These are phyloP conservation scores for Acidiella bohemica DNA, from an alignment of 495 filamentous ascomycete species.

Conservation along the genomic window DNA sequence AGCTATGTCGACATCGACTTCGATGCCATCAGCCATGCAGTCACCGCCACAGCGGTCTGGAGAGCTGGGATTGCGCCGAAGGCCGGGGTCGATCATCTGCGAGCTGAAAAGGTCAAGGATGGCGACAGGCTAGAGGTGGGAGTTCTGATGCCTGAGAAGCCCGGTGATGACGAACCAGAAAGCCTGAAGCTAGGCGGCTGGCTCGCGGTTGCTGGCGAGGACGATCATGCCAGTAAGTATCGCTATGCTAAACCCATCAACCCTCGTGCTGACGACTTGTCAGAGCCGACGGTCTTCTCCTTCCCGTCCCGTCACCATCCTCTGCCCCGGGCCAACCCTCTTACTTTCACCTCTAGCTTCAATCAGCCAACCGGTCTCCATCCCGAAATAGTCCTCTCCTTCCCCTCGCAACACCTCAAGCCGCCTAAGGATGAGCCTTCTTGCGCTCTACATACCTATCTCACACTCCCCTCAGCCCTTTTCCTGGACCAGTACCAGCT, in stretches of 20 bases:
- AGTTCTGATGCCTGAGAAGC: constrained; percentile 54
- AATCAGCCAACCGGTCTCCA: constrained; percentile 69
- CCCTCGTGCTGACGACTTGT: too few species aligned
- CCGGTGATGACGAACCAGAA: constrained; percentile 50
- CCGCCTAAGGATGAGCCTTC: constrained; percentile 23
- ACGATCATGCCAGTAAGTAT: constrained; percentile 50
- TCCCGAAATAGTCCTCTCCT: constrained; percentile 48
- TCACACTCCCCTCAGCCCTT: constrained; percentile 70
- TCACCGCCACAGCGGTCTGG: constrained; percentile 53
- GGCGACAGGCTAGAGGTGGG: constrained; percentile 60
- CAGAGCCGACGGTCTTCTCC: constrained; percentile 69
- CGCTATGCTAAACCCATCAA: too few species aligned
- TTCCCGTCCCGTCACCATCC: constrained; percentile 77
- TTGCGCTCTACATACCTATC: constrained; percentile 69
- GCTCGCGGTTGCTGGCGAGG: constrained; percentile 64
- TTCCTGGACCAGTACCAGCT: constrained; percentile 85
- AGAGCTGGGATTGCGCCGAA: constrained; percentile 12
- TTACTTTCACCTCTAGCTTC: constrained; percentile 41
- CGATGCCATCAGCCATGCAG: constrained; percentile 51
- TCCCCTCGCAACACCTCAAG: constrained; percentile 22
- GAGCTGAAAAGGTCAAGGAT: constrained; percentile 39
- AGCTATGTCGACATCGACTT: constrained; percentile 66
- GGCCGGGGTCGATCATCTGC: constrained; percentile 29
- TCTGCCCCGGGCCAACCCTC: constrained; percentile 33
- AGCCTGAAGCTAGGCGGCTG: constrained; percentile 68